Percentiles rank a stretch among this genome's conserved stretches.
Evolutionary conservation across 495 filamentous ascomycete genomes (phyloP).

Genomic region (Podospora bellae-mahoneyi): DNA sequence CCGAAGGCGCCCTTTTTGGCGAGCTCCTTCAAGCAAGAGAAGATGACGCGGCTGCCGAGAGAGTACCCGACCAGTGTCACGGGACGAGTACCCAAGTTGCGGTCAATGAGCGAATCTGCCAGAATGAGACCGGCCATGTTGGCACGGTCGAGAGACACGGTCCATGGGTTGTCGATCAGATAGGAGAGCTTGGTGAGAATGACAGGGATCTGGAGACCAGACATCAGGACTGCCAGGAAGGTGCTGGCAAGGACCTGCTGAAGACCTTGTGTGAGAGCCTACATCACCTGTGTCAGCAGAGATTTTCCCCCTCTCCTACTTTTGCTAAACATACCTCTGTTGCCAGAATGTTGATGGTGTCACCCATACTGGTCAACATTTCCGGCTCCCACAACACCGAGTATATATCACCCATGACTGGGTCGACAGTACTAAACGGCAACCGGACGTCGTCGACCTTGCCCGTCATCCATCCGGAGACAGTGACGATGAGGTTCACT

Average conservation of each 20-base stretch:
- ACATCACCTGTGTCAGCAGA: conserved; percentile 15
- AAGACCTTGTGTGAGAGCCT: conserved; percentile 92
- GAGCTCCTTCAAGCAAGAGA: conserved; percentile 84
- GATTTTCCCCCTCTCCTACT: not conserved
- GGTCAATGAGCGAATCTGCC: conserved; percentile 88
- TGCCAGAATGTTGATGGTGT: conserved; percentile 96
- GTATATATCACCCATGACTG: conserved; percentile 97
- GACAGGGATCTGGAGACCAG: conserved; percentile 87
- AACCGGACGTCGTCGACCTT: conserved; percentile 95
- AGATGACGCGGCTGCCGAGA: conserved; percentile 88
- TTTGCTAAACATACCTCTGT: conserved; percentile 69
- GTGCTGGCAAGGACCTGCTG: conserved; percentile 94
- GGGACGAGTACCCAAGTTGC: conserved; percentile 86
- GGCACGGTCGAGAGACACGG: conserved; percentile 85
- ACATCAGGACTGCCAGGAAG: conserved; percentile 83
- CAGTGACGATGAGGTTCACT: conserved; percentile 91
- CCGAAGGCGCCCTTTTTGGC: conserved; percentile 84
- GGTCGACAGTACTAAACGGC: conserved; percentile 92
- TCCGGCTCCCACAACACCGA: conserved; percentile 98
- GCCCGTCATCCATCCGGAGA: conserved; percentile 98
- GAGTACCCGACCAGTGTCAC: conserved; percentile 97
- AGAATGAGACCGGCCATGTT: conserved; percentile 87
- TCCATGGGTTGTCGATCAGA: conserved; percentile 98
- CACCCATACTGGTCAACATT: conserved; percentile 94
- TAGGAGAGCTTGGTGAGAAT: conserved; percentile 93